These are phyloP conservation scores for Cercospora sojina DNA, from an alignment of 2,329 filamentous ascomycete species.

Conservation along the genomic window DNA sequence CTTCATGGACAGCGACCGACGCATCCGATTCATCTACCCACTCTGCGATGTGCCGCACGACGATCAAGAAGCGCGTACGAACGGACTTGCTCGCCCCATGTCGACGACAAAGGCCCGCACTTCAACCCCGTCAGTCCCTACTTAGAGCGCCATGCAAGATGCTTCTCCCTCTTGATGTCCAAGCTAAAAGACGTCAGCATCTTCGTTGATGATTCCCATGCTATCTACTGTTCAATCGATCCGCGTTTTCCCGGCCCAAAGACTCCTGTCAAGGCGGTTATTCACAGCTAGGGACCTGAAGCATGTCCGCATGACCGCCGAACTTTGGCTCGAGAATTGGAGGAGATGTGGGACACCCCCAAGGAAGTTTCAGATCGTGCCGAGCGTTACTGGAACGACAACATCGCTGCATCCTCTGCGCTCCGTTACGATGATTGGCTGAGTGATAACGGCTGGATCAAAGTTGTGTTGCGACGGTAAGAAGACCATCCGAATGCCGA, in stretches of 20 bases:
- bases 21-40: background rate
- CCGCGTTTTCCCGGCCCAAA: background rate
- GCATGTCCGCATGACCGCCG: background rate
- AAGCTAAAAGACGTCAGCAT: background rate
- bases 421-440: background rate
- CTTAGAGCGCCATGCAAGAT: background rate
- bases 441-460: background rate
- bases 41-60: background rate
- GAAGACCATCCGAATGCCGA: too few relatives aligned
- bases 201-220: background rate
- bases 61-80: background rate
- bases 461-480: background rate
- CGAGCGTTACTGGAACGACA: too few relatives aligned
- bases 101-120: background rate
- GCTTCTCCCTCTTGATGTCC: too few relatives aligned
- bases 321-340: background rate
- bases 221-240: accelerated
- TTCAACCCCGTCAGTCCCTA: background rate
- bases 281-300: background rate
- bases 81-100: background rate
- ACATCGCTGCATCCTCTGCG: background rate
- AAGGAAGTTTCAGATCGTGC: too few relatives aligned
- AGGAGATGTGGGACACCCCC: background rate
- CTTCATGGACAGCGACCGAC: background rate
- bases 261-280: background rate